Evolutionary conservation across 1,139 yeast genomes (phyloP).

Genomic region (Hyphopichia buzzinii): DNA sequence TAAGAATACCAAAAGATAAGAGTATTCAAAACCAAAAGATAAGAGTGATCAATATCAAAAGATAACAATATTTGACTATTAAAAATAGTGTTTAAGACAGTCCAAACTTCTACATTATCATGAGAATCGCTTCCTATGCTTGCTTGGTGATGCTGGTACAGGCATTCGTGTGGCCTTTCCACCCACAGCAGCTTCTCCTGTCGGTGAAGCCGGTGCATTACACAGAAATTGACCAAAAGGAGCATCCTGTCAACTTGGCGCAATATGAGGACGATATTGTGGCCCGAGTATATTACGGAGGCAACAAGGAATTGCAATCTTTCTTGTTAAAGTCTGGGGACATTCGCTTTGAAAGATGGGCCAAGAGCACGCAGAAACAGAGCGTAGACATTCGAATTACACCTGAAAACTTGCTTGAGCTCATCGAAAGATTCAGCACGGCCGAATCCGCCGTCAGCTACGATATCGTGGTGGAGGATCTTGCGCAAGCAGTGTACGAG

Average conservation of each 20-base stretch:
- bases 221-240: constrained; percentile 16
- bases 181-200: too few relatives aligned
- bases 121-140: too few relatives aligned
- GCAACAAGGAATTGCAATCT: constrained; percentile 17
- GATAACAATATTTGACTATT: too few relatives aligned
- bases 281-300: constrained; percentile 36
- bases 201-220: too few relatives aligned
- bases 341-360: constrained; percentile 31
- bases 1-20: too few relatives aligned
- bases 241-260: constrained; percentile 45
- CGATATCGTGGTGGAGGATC: constrained; percentile 49
- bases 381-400: constrained; percentile 37
- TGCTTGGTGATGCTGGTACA: too few relatives aligned
- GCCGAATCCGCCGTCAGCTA: constrained; percentile 16
- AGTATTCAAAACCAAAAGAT: too few relatives aligned
- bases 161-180: too few relatives aligned
- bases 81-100: too few relatives aligned
- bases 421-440: constrained; percentile 19
- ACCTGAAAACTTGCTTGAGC: constrained; percentile 18
- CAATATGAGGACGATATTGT: constrained; percentile 55
- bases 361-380: constrained; percentile 18
- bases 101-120: too few relatives aligned
- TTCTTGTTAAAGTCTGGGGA: constrained; percentile 13
- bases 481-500: constrained; percentile 55
- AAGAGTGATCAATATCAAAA: too few relatives aligned